A percentile compares a stretch with the other conserved stretches of the same genome.
Conservation (phyloP, 192 early-diverging fungal genomes). For the Allomyces macrogynus region DNA sequence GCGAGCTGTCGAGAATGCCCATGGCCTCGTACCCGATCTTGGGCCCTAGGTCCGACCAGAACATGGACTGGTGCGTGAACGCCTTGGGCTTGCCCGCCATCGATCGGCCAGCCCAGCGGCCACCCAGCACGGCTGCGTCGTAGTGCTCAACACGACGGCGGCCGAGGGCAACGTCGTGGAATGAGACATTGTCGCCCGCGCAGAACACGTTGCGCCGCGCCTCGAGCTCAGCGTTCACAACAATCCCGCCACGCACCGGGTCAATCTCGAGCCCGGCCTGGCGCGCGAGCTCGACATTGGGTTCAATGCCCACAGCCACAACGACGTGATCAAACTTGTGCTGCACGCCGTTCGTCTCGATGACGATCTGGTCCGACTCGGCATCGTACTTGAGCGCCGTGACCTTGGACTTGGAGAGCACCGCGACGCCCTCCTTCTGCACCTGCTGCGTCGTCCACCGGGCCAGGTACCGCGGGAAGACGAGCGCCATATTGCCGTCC, state of each 20-base stretch:
- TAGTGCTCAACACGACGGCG: conserved; percentile 47
- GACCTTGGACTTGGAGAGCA: conserved; percentile 18
- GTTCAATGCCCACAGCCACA: conserved; percentile 36
- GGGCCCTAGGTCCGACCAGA: conserved; percentile 40
- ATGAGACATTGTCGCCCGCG: conserved; percentile 42
- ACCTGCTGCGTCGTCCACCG: conserved; percentile 37
- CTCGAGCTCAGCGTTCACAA: conserved; percentile 43
- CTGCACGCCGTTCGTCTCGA: conserved; percentile 18
- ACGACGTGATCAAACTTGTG: conserved; percentile 35
- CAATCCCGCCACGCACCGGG: conserved; percentile 29
- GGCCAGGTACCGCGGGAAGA: conserved; percentile 39
- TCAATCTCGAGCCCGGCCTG: conserved; percentile 40
- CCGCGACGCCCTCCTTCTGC: conserved; percentile 24
- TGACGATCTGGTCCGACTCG: conserved; percentile 14
- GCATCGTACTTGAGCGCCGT: conserved; percentile 10
- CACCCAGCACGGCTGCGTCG: conserved; percentile 35
- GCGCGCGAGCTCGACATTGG: conserved; percentile 31
- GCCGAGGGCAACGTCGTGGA: conserved; percentile 39
- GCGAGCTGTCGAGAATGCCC: conserved; percentile 29
- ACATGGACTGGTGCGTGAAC: conserved; percentile 40
- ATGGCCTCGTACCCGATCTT: conserved; percentile 41
- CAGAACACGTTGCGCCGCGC: conserved; percentile 37
- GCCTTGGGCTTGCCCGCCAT: conserved; percentile 28
- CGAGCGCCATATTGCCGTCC: conserved; percentile 32
- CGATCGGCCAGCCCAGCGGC: conserved; percentile 37